Evolutionary conservation across 140 eudicot genomes (phyloP).

Genomic region (Senecio squalidus): DNA sequence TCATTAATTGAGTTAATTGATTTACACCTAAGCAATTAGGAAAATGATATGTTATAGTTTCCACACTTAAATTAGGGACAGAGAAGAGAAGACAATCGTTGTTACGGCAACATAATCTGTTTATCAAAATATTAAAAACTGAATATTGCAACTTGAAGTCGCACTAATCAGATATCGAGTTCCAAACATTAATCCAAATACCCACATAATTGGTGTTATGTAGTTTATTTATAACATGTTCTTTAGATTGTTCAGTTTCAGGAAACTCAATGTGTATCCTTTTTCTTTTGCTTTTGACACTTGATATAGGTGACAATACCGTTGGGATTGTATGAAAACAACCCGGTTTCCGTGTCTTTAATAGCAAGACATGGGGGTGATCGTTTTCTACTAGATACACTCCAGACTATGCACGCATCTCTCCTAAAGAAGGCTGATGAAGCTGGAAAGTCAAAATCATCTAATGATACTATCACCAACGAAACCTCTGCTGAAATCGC

Average conservation of each 20-base stretch:
- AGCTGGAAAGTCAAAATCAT: slow-evolving; percentile 43
- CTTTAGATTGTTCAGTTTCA: neutral
- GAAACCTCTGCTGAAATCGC: slow-evolving; percentile 85
- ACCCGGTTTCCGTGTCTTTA: slow-evolving; percentile 74
- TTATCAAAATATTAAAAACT: too few relatives aligned
- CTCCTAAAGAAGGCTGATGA: slow-evolving; percentile 51
- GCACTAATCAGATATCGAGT: too few relatives aligned
- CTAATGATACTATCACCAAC: slow-evolving; percentile 40
- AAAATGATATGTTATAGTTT: too few relatives aligned
- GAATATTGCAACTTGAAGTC: too few relatives aligned
- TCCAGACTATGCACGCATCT: slow-evolving; percentile 50
- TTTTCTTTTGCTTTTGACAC: neutral
- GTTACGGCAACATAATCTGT: too few relatives aligned
- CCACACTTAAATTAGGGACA: too few relatives aligned
- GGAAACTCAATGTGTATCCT: neutral
- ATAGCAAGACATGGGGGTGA: slow-evolving; percentile 90
- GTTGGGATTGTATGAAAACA: slow-evolving; percentile 60
- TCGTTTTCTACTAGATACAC: slow-evolving; percentile 66
- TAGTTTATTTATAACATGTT: neutral
- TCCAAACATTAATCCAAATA: too few relatives aligned
- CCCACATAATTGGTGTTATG: too few relatives aligned
- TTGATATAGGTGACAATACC: slow-evolving; percentile 60
- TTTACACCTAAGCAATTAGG: too few relatives aligned
- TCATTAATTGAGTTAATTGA: too few relatives aligned
- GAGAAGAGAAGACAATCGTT: too few relatives aligned